Conservation (phyloP, 345 rosid species). For the Salix dunnii region DNA sequence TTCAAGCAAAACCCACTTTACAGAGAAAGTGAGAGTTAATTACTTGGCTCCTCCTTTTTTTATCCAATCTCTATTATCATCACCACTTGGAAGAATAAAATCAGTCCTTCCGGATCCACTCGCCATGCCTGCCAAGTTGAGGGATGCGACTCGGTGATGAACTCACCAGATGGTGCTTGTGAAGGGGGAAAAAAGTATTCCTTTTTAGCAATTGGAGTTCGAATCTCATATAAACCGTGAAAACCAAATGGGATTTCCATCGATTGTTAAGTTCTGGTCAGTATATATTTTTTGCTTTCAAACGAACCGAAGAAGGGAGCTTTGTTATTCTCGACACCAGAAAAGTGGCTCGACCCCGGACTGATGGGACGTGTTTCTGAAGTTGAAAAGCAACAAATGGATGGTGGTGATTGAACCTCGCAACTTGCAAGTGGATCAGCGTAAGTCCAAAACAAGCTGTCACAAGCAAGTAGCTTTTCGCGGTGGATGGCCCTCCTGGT, state of each 20-base stretch:
- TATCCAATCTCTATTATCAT: not conserved
- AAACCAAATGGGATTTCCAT: too few species aligned
- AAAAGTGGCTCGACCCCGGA: too few species aligned
- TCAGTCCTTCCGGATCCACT: not conserved
- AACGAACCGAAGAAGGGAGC: too few species aligned
- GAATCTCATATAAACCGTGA: too few species aligned
- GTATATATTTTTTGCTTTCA: too few species aligned
- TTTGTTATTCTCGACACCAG: too few species aligned
- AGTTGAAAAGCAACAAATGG: too few species aligned
- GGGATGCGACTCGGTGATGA: not conserved
- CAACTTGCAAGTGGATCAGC: not conserved
- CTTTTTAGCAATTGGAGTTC: too few species aligned
- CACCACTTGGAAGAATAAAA: not conserved
- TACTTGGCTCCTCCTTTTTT: not conserved
- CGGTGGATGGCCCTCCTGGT: not conserved
- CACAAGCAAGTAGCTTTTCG: slow-evolving; percentile 11
- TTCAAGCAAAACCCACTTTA: not conserved
- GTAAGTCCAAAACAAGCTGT: slow-evolving; percentile 14
- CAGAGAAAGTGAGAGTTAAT: not conserved
- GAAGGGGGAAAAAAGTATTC: too few species aligned
- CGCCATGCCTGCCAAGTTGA: not conserved
- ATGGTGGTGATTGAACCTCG: not conserved
- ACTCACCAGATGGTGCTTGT: not conserved
- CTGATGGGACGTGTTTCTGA: too few species aligned
- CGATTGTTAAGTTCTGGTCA: too few species aligned